Base-by-base conservation (phyloP, 2,329 filamentous ascomycete genomes). In the Lecanicillium sp. region DNA sequence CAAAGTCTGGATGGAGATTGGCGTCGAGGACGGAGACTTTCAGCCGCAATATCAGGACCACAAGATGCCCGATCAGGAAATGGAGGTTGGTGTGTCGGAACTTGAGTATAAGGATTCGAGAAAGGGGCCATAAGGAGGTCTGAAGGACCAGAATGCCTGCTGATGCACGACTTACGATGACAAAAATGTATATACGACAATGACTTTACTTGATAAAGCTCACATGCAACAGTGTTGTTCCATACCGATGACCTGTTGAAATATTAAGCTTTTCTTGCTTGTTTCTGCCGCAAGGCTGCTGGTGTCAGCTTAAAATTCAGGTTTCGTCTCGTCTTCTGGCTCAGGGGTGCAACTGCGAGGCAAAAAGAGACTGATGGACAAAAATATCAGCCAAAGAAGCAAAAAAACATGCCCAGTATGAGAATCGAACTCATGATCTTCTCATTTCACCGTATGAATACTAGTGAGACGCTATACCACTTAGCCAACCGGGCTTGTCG, bases 1-100 rank as follows among this genome's bases (percentile, higher is more conserved):
- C 60, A 76, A 84, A 10, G 71, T 63, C 7, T 95, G 90, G 90
- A 77, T 86, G 65, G 88, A 94, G 65, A 77, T 90, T 15, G 82
- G 81, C 3, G 77, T 81, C 20, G 74, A 81, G 55, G 73, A 84
- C 44, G 73, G 78, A 3, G 75, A 81, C 42, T 53, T 78, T 14
- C 65, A 64, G 7, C 62, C 77, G 8, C 71, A 71, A 2, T 77
- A 79, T 45, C 65, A 71, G 29, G 56, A 60, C 11, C 60, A 61
- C 3, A 49, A 49, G 32, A 19, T 42, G 10, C 39, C 30, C 4
- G 46, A 72, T 11, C 70, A 72, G 49, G 70, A 65, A 40, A 54
- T 42, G 24, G 44, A 36, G 4, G 55, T 50, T 43, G 39, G 38
- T n/a, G 32, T 27, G 5, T 12, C 38, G n/a, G 33, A 43, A 6